Evolutionary conservation across 768 basidiomycete genomes (phyloP).

Genomic region (Boletus rufocinnamomeus): DNA sequence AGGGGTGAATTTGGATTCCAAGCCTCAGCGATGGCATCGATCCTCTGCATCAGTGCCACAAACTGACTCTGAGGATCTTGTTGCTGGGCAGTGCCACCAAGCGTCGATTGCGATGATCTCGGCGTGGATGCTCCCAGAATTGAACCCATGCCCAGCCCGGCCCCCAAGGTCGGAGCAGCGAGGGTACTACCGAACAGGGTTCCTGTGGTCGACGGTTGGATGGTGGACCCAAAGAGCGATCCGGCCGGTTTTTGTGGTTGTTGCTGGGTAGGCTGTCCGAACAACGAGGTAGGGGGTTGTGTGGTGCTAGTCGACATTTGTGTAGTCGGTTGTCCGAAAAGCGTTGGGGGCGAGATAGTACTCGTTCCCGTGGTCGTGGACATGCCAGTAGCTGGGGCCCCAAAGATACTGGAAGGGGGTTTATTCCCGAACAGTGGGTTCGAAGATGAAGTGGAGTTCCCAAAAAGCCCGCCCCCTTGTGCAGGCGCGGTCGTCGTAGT

Average conservation of each 20-base stretch:
- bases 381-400: constrained; percentile 30
- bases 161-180: constrained; percentile 36
- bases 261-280: constrained; percentile 28
- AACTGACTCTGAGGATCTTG: constrained; percentile 66
- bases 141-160: constrained; percentile 24
- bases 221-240: constrained; percentile 36
- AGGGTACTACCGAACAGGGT: constrained; percentile 40
- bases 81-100: constrained; percentile 44
- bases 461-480: constrained; percentile 30
- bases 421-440: constrained; percentile 41
- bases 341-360: constrained; percentile 26
- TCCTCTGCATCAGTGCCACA: constrained; percentile 51
- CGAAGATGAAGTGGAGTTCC: constrained; percentile 25
- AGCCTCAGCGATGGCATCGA: constrained; percentile 64
- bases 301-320: constrained; percentile 16
- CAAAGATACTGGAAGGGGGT: constrained; percentile 31
- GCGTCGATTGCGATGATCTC: constrained; percentile 38
- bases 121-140: constrained; percentile 33
- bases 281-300: constrained; percentile 22
- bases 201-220: constrained; percentile 29
- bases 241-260: constrained; percentile 25
- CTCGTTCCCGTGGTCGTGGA: constrained; percentile 4
- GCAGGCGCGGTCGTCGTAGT: constrained; percentile 21
- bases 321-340: constrained; percentile 34
- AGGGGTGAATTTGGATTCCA: constrained; percentile 71